phyloP scores from a whole-genome alignment of 2,329 filamentous ascomycete genomes.

The Fusarium acutatum region DNA sequence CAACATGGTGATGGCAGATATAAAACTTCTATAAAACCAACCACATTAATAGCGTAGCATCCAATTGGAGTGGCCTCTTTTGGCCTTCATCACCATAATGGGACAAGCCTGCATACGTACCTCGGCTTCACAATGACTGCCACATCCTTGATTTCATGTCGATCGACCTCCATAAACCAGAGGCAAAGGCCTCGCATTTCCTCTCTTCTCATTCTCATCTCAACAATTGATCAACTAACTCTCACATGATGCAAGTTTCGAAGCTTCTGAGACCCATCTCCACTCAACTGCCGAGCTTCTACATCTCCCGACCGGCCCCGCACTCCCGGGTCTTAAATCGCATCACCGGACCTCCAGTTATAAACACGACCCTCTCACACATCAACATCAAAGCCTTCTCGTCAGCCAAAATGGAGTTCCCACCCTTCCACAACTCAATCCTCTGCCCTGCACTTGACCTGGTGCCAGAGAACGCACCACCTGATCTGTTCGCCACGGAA shows the following conservation, averaged over 20 bases:
- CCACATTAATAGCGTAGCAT: neutral
- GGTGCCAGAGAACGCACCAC: slow-evolving; percentile 38
- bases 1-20: neutral
- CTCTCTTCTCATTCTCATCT: neutral
- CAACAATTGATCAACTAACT: neutral
- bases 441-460: slow-evolving; percentile 45
- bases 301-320: slow-evolving; percentile 14
- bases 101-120: slow-evolving; percentile 7
- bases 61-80: slow-evolving; percentile 8
- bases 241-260: slow-evolving; percentile 20
- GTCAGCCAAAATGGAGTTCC: slow-evolving; percentile 28
- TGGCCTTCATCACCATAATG: neutral
- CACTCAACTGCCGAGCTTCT: slow-evolving; percentile 18
- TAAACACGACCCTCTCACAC: slow-evolving; percentile 2
- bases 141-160: slow-evolving; percentile 8
- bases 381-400: slow-evolving; percentile 22
- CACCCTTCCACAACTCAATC: slow-evolving; percentile 38
- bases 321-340: slow-evolving; percentile 6
- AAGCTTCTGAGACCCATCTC: slow-evolving; percentile 13
- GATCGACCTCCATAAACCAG: neutral
- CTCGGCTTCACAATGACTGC: slow-evolving; percentile 22
- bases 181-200: neutral
- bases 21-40: neutral
- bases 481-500: slow-evolving; percentile 40
- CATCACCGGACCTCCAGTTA: neutral